Percentiles rank a stretch among this genome's conserved stretches.
These are phyloP conservation scores for Diaporthe destruens DNA, from an alignment of 2,329 filamentous ascomycete species.

Conservation along the genomic window DNA sequence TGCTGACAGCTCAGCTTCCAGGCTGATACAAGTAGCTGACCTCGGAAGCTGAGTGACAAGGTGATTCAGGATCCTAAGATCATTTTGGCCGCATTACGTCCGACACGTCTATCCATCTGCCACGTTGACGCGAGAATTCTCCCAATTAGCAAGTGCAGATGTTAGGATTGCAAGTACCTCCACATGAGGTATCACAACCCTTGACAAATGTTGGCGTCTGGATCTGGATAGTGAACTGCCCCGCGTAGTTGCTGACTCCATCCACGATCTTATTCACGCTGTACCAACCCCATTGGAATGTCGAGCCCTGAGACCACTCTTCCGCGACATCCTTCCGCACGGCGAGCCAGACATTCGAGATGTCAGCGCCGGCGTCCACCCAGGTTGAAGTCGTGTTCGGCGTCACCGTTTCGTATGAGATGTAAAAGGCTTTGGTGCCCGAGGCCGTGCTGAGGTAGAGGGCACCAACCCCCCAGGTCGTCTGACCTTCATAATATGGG, in stretches of 20 bases:
- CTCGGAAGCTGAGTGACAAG: too few species aligned
- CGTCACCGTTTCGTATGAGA: neutral
- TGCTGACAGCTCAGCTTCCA: too few species aligned
- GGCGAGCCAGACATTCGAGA: constrained; percentile 9
- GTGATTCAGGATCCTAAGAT: neutral
- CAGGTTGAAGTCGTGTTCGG: constrained; percentile 13
- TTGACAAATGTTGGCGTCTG: constrained; percentile 22
- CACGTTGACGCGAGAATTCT: neutral
- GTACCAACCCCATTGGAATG: neutral
- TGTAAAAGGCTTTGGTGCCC: neutral
- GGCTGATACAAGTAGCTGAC: too few species aligned
- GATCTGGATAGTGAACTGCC: neutral
- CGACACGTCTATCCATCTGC: neutral
- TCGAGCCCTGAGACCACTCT: neutral
- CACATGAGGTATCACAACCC: constrained; percentile 4
- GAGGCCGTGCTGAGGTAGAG: constrained; percentile 6
- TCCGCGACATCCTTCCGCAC: neutral
- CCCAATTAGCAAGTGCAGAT: constrained; percentile 6
- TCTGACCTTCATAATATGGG: neutral
- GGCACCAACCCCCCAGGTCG: neutral
- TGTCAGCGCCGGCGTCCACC: constrained; percentile 17
- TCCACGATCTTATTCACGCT: neutral
- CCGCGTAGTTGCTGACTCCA: constrained; percentile 3
- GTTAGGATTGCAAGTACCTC: neutral
- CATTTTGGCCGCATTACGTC: neutral